Percentiles rank a stretch among this genome's conserved stretches.
Evolutionary conservation across 108 stramenopile genomes (phyloP).

Genomic region (Schizochytrium sp.): DNA sequence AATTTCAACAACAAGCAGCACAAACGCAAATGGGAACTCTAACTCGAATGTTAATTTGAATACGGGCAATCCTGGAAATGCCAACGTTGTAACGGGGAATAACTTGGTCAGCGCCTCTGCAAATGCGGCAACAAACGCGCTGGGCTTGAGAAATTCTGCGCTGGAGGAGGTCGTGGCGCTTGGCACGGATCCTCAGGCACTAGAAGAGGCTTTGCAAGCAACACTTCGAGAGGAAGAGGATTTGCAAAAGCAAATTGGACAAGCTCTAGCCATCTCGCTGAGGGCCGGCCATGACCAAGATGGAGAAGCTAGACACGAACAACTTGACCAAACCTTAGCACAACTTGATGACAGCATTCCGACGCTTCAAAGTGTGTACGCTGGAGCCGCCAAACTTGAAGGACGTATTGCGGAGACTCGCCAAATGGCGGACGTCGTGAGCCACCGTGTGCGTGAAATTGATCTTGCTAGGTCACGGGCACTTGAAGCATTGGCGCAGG

Average conservation of each 20-base stretch:
- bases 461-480: conserved; percentile 45
- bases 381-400: conserved; percentile 30
- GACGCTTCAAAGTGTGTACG: conserved; percentile 30
- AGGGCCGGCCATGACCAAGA: too few relatives aligned
- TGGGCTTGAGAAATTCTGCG: not conserved
- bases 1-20: too few relatives aligned
- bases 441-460: conserved; percentile 48
- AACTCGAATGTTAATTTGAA: too few relatives aligned
- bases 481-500: conserved; percentile 20
- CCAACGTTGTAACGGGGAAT: not conserved
- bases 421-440: conserved; percentile 42
- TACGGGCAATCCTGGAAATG: too few relatives aligned
- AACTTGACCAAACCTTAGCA: not conserved
- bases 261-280: not conserved
- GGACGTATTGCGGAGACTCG: conserved; percentile 49
- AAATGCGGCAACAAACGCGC: not conserved
- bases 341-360: not conserved
- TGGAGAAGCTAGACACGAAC: not conserved
- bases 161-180: conserved; percentile 58
- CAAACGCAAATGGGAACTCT: too few relatives aligned
- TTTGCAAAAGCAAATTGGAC: not conserved
- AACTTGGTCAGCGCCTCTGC: not conserved
- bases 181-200: conserved; percentile 28
- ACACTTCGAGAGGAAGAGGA: conserved; percentile 15
- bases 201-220: conserved; percentile 3